Percentiles rank a stretch among this genome's conserved stretches.
phyloP scores from a whole-genome alignment of 2,329 filamentous ascomycete species.

The Calonectria henricotiae region DNA sequence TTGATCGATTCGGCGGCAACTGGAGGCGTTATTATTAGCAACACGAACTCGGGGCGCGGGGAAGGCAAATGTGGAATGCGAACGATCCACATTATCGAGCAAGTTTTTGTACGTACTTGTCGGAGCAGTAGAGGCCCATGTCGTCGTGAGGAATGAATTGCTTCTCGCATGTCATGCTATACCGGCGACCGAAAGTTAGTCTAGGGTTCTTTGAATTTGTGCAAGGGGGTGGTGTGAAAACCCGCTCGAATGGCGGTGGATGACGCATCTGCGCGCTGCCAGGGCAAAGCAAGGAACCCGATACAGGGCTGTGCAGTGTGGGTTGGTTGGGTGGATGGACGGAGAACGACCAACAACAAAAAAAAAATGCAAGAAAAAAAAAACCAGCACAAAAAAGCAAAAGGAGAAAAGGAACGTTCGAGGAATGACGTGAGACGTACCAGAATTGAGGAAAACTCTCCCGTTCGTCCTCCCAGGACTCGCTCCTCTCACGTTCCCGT shows the following conservation, averaged over 20 bases:
- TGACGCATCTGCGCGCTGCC: slow-evolving; percentile 43
- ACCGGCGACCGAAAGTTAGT: slow-evolving; percentile 44
- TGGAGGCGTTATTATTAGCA: slow-evolving; percentile 54
- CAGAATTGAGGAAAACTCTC: slow-evolving; percentile 78
- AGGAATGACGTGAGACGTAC: slow-evolving; percentile 63
- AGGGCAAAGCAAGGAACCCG: slow-evolving; percentile 42
- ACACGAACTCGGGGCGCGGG: slow-evolving; percentile 35
- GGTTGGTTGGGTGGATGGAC: slow-evolving; percentile 15
- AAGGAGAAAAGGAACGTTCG: slow-evolving; percentile 24
- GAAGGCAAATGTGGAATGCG: slow-evolving; percentile 32
- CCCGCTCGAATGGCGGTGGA: slow-evolving; percentile 29
- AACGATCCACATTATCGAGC: slow-evolving; percentile 40
- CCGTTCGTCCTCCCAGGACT: slow-evolving; percentile 71
- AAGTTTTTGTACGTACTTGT: slow-evolving; percentile 66
- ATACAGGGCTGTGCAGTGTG: slow-evolving; percentile 5
- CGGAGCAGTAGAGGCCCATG: slow-evolving; percentile 75
- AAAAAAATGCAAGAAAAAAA: neutral
- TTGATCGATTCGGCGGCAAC: slow-evolving; percentile 72
- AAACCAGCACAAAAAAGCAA: slow-evolving; percentile 27
- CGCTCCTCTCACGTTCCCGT: slow-evolving; percentile 67
- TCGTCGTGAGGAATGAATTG: slow-evolving; percentile 75
- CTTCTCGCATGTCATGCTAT: slow-evolving; percentile 78
- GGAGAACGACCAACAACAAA: slow-evolving; percentile 22
- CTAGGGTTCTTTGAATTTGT: slow-evolving; percentile 25
- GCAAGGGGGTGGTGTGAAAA: slow-evolving; percentile 17